Evolutionary conservation across 257 asterid species (phyloP).

Genomic region (Ehretia macrophylla): DNA sequence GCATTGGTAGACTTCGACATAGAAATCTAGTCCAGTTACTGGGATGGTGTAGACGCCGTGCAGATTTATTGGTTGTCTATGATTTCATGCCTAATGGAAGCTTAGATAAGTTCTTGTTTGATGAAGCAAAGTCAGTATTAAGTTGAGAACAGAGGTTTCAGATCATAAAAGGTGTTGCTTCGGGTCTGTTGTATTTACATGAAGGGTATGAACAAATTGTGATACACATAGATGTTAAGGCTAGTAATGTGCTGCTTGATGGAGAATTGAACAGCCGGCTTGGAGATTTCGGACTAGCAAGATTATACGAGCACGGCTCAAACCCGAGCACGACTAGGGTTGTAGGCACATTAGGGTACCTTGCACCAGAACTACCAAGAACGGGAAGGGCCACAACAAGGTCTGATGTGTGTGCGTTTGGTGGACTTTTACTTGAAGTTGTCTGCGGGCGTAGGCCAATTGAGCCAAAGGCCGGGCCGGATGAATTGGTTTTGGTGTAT

Average conservation of each 20-base stretch:
- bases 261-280: slow-evolving; percentile 41
- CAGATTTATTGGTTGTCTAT: slow-evolving; percentile 56
- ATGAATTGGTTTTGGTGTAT: slow-evolving; percentile 37
- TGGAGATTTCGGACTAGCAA: slow-evolving; percentile 65
- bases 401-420: slow-evolving; percentile 53
- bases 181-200: slow-evolving; percentile 56
- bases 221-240: slow-evolving; percentile 55
- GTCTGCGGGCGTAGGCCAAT: slow-evolving; percentile 60
- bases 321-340: slow-evolving; percentile 52
- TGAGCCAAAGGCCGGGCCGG: slow-evolving; percentile 20
- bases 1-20: slow-evolving; percentile 60
- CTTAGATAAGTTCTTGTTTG: slow-evolving; percentile 45
- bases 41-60: slow-evolving; percentile 61
- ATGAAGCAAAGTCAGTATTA: slow-evolving; percentile 25
- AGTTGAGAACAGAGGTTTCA: slow-evolving; percentile 54
- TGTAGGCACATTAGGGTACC: slow-evolving; percentile 60
- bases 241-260: slow-evolving; percentile 59
- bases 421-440: slow-evolving; percentile 59
- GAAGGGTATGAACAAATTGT: slow-evolving; percentile 62
- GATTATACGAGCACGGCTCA: slow-evolving; percentile 49
- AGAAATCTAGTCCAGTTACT: slow-evolving; percentile 54
- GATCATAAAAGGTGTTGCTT: slow-evolving; percentile 60
- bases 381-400: slow-evolving; percentile 50
- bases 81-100: slow-evolving; percentile 77
- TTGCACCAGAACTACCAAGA: slow-evolving; percentile 54